These are phyloP conservation scores for Candida anglica DNA, from an alignment of 805 yeast genomes.

Conservation along the genomic window DNA sequence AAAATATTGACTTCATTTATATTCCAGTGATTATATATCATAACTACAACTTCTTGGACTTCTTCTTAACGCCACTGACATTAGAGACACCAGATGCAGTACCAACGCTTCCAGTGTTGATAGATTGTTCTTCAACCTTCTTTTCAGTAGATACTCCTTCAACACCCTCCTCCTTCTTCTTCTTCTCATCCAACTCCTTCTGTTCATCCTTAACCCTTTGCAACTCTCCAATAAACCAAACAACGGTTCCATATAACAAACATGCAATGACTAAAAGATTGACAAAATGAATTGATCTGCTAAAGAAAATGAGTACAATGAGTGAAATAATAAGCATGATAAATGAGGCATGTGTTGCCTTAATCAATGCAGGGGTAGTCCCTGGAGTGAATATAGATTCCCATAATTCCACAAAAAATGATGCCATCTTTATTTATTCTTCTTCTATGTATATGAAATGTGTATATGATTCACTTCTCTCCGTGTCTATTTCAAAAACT, in stretches of 20 bases:
- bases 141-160: constrained; percentile 3
- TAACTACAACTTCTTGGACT: constrained; percentile 4
- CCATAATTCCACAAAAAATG: constrained; percentile 68
- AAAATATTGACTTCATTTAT: too few relatives aligned
- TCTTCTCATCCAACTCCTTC: constrained; percentile 33
- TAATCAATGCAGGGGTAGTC: constrained; percentile 80
- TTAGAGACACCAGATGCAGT: not conserved
- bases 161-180: constrained; percentile 9
- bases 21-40: too few relatives aligned
- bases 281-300: constrained; percentile 64
- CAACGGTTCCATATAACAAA: constrained; percentile 70
- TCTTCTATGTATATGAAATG: too few relatives aligned
- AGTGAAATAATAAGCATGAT: constrained; percentile 57
- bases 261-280: constrained; percentile 54
- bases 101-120: not conserved
- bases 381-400: constrained; percentile 91
- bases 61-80: not conserved
- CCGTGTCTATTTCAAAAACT: too few relatives aligned
- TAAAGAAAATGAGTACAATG: constrained; percentile 51
- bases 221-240: constrained; percentile 84
- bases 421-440: too few relatives aligned
- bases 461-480: too few relatives aligned
- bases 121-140: not conserved
- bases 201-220: constrained; percentile 43
- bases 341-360: constrained; percentile 86